Evolutionary conservation across 495 filamentous ascomycete genomes (phyloP).

Genomic region (Chaetomium tenue): DNA sequence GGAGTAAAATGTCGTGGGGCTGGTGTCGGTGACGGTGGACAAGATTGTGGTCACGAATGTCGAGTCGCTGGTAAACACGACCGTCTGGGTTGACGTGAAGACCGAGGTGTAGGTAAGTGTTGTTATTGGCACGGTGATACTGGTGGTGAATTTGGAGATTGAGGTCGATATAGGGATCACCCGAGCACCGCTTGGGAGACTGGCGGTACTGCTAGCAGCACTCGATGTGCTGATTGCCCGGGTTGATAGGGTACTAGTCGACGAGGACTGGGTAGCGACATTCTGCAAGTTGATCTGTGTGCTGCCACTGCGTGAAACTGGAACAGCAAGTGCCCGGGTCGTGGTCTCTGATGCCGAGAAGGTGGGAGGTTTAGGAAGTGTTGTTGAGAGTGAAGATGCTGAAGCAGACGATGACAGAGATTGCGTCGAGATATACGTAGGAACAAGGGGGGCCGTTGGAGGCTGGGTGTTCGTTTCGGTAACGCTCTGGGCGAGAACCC

Average conservation of each 20-base stretch:
- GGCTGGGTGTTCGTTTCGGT: neutral
- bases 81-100: constrained; percentile 13
- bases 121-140: constrained; percentile 17
- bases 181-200: constrained; percentile 15
- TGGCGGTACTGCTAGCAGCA: neutral
- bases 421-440: neutral
- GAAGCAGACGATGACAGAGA: neutral
- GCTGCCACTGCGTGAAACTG: neutral
- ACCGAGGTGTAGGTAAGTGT: constrained; percentile 17
- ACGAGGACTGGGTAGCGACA: neutral
- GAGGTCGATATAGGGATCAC: constrained; percentile 15
- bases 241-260: neutral
- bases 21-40: constrained; percentile 2
- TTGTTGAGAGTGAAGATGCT: neutral
- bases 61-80: neutral
- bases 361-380: neutral
- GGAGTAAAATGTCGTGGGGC: constrained; percentile 10
- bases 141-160: constrained; percentile 21
- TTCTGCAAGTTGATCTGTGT: neutral
- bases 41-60: constrained; percentile 15
- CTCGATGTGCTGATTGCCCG: neutral
- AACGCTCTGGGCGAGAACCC: neutral
- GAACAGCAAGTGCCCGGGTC: neutral
- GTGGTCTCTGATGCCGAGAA: neutral
- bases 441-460: neutral